phyloP scores from a whole-genome alignment of 176 grass and related monocot species.

The Aegilops longissima region DNA sequence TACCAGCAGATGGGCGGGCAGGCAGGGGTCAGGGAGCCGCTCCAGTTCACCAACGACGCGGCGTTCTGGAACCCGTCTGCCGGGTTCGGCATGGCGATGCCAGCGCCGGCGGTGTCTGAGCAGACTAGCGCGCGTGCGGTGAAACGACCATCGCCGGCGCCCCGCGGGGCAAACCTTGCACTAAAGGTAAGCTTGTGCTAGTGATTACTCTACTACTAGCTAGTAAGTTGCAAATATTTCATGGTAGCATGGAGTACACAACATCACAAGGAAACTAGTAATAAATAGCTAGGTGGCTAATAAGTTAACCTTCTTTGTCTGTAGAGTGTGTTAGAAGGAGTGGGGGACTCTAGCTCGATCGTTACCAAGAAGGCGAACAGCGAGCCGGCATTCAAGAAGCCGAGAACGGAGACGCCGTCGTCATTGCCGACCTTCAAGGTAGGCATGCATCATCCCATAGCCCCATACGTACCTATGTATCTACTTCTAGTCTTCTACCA shows the following conservation, averaged over 20 bases:
- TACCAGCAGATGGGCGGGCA: conserved; percentile 45
- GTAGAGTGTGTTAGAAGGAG: conserved; percentile 37
- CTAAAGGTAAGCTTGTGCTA: conserved; percentile 21
- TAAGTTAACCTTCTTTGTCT: background rate
- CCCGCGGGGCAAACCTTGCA: conserved; percentile 14
- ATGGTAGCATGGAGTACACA: background rate
- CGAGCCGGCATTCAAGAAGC: conserved; percentile 48
- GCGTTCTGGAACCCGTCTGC: conserved; percentile 61
- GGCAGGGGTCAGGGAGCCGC: conserved; percentile 28
- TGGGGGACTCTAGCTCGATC: conserved; percentile 42
- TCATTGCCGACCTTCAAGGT: conserved; percentile 82
- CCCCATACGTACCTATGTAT: background rate
- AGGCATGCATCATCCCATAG: background rate
- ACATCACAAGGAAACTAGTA: too few species aligned
- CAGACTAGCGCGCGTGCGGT: background rate
- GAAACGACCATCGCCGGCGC: background rate
- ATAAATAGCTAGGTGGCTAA: background rate
- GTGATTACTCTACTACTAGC: too few species aligned
- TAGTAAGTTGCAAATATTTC: too few species aligned
- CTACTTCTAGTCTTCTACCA: background rate
- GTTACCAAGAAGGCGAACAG: conserved; percentile 36
- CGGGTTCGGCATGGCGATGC: conserved; percentile 28
- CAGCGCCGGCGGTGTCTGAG: background rate
- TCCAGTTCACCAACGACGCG: conserved; percentile 62
- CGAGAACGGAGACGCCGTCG: conserved; percentile 47